Conservation (phyloP, 345 rosid genomes). For the Trapa incisa region DNA sequence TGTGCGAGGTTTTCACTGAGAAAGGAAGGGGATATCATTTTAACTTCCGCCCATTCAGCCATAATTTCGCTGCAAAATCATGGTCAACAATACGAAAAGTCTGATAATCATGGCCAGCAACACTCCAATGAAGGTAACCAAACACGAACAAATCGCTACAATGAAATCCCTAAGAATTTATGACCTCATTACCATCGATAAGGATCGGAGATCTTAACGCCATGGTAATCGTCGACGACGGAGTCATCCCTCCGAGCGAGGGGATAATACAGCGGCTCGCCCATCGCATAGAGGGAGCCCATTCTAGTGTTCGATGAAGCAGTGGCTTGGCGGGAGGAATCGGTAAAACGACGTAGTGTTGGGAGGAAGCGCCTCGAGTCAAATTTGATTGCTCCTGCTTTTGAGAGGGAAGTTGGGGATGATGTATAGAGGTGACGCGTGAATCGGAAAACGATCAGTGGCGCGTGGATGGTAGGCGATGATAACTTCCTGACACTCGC, state of each 20-base stretch:
- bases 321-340: background rate
- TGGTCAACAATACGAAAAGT: background rate
- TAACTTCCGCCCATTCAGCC: background rate
- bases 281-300: constrained; percentile 43
- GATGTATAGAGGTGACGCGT: background rate
- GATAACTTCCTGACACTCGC: too few relatives aligned
- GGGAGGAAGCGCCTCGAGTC: background rate
- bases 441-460: background rate
- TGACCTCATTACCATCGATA: constrained; percentile 55
- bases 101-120: background rate
- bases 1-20: background rate
- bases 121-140: background rate
- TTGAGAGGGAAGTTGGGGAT: background rate
- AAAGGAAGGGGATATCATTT: too few relatives aligned
- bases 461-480: background rate
- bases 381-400: background rate
- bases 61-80: background rate
- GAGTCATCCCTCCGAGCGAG: constrained; percentile 56
- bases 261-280: constrained; percentile 39
- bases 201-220: constrained; percentile 64
- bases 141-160: background rate
- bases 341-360: background rate
- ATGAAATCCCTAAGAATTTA: background rate
- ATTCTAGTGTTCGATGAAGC: constrained; percentile 14
- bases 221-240: constrained; percentile 64